Evolutionary conservation across 306 rosid species (phyloP).

Genomic region (Crotalaria pallida): DNA sequence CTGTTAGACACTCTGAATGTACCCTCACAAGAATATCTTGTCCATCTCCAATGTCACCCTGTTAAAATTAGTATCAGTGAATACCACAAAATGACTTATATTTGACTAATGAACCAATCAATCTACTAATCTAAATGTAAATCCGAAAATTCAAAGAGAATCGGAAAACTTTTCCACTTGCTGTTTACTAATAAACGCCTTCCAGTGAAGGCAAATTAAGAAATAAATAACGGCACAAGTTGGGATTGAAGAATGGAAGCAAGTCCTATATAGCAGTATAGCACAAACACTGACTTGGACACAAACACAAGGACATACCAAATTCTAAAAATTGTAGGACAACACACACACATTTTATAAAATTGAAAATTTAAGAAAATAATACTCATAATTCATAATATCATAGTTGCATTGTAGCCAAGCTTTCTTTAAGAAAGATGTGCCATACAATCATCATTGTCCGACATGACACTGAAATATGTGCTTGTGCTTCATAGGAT

Average conservation of each 20-base stretch:
- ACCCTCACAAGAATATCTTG: conserved; percentile 87
- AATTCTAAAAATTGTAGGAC: too few relatives aligned
- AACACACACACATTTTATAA: too few relatives aligned
- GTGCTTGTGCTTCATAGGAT: not conserved
- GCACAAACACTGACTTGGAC: too few relatives aligned
- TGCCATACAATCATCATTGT: too few relatives aligned
- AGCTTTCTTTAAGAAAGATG: too few relatives aligned
- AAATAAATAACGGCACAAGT: not conserved
- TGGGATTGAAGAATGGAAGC: not conserved
- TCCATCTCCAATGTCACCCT: conserved; percentile 96
- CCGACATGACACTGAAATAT: too few relatives aligned
- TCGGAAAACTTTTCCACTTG: not conserved
- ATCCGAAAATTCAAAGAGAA: not conserved
- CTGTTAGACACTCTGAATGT: conserved; percentile 95
- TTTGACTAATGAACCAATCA: not conserved
- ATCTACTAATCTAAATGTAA: not conserved
- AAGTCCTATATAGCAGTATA: not conserved
- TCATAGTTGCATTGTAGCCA: too few relatives aligned
- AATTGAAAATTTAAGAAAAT: too few relatives aligned
- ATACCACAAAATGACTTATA: not conserved
- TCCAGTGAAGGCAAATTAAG: not conserved
- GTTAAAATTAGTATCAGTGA: conserved; percentile 10
- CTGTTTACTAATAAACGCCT: not conserved
- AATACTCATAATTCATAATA: too few relatives aligned
- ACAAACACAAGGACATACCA: too few relatives aligned